Conservation (phyloP, 225 moss, liverwort and hornwort genomes). For the Marchantia paleacea region DNA sequence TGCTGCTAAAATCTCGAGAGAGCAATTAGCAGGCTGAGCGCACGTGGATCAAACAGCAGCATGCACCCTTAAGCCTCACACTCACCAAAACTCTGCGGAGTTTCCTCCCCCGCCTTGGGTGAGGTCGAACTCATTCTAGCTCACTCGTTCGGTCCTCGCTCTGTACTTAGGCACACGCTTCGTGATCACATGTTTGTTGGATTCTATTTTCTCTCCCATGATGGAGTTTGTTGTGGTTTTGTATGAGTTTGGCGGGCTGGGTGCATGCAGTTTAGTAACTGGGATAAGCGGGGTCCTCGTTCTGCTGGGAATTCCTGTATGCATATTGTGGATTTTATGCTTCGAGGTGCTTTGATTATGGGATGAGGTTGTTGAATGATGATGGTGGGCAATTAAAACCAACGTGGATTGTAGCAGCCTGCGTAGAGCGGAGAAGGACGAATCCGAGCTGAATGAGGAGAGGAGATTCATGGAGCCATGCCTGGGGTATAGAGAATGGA, state of each 20-base stretch:
- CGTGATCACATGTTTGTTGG: background rate
- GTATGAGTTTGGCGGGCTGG: background rate
- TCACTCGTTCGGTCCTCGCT: background rate
- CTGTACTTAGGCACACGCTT: background rate
- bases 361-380: background rate
- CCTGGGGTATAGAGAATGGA: background rate
- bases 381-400: background rate
- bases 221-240: constrained; percentile 14
- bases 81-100: background rate
- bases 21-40: background rate
- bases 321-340: constrained; percentile 16
- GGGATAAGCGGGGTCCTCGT: background rate
- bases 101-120: background rate
- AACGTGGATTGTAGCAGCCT: background rate
- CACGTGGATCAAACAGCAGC: background rate
- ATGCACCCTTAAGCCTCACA: background rate
- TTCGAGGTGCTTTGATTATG: background rate
- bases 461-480: constrained; percentile 4
- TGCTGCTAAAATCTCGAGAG: background rate
- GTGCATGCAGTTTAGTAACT: constrained; percentile 4
- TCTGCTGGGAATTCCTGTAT: constrained; percentile 8
- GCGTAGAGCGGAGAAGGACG: no score
- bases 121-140: background rate
- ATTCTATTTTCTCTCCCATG: background rate
- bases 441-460: constrained; percentile 10